Conservation (phyloP, 352 stramenopile genomes). For the Phytophthora litchii region DNA sequence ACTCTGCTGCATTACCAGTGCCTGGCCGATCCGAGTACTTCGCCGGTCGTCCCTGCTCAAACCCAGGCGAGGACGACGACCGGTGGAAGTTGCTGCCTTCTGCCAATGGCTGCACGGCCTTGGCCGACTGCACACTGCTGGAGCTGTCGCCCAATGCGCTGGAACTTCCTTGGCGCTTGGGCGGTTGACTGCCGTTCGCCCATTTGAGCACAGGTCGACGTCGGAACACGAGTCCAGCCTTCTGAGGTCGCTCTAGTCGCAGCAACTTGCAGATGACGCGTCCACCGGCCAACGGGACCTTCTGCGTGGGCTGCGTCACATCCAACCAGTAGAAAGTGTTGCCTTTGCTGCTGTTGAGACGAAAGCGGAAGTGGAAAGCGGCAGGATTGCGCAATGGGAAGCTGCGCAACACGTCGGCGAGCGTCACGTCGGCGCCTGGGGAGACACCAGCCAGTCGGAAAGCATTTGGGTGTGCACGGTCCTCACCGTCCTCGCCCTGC, state of each 20-base stretch:
- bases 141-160: conserved; percentile 23
- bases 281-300: conserved; percentile 76
- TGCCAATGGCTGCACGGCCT: conserved; percentile 18
- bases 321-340: conserved; percentile 87
- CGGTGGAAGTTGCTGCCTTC: conserved; percentile 42
- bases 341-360: conserved; percentile 63
- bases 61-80: conserved; percentile 46
- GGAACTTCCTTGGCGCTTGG: conserved; percentile 28
- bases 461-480: conserved; percentile 82
- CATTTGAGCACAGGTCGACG: conserved; percentile 78
- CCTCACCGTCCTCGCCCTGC: conserved; percentile 86
- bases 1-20: conserved; percentile 22
- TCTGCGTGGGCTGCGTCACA: conserved; percentile 53
- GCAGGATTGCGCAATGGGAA: conserved; percentile 60
- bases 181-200: conserved; percentile 34
- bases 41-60: conserved; percentile 56
- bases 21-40: conserved; percentile 68
- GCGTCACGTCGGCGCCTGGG: conserved; percentile 57
- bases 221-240: conserved; percentile 69
- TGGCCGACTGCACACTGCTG: conserved; percentile 27
- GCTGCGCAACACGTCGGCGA: conserved; percentile 67
- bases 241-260: conserved; percentile 61
- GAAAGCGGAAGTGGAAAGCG: conserved; percentile 87
- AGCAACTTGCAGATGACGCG: conserved; percentile 87
- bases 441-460: conserved; percentile 47